A percentile compares a stretch with the other conserved stretches of the same genome.
Evolutionary conservation across 1,284 basidiomycete genomes (phyloP).

Genomic region (Melanopsichium pennsylvanicum): DNA sequence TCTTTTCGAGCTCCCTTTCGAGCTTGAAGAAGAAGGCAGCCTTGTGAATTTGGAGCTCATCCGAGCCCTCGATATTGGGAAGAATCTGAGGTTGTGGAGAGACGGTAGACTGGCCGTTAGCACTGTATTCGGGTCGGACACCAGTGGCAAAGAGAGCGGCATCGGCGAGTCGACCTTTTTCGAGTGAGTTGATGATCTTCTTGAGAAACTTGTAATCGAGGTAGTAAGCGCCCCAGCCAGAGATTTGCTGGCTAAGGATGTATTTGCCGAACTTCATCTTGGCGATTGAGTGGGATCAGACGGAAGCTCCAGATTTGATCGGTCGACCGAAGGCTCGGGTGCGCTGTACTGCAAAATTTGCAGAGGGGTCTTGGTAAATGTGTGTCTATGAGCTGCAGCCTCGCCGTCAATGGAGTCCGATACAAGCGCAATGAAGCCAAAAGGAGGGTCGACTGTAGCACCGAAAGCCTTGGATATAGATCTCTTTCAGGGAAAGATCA

Average conservation of each 20-base stretch:
- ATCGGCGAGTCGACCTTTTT: conserved; percentile 86
- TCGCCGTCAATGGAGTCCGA: no score
- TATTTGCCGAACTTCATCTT: conserved; percentile 90
- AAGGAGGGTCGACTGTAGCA: no score
- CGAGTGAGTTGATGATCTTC: conserved; percentile 98
- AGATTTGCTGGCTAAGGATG: conserved; percentile 93
- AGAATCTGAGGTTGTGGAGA: conserved; percentile 51
- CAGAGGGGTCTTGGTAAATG: no score
- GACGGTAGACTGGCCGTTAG: conserved; percentile 18
- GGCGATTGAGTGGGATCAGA: background rate
- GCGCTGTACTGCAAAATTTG: no score
- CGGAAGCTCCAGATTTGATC: no score
- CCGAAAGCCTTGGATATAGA: background rate
- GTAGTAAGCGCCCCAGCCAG: conserved; percentile 95
- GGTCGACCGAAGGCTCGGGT: no score
- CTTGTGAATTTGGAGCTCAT: conserved; percentile 76
- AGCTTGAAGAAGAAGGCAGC: conserved; percentile 99
- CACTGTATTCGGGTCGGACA: conserved; percentile 71
- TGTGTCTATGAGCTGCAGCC: no score
- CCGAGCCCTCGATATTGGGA: conserved; percentile 47
- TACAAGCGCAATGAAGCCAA: no score
- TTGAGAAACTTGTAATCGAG: conserved; percentile 98
- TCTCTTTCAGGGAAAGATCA: conserved; percentile 5
- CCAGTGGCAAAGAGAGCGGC: conserved; percentile 85
- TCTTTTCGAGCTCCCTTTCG: conserved; percentile 98